Percentiles rank a stretch among this genome's conserved stretches.
Conservation (phyloP, 306 rosid species). For the Cicer arietinum region DNA sequence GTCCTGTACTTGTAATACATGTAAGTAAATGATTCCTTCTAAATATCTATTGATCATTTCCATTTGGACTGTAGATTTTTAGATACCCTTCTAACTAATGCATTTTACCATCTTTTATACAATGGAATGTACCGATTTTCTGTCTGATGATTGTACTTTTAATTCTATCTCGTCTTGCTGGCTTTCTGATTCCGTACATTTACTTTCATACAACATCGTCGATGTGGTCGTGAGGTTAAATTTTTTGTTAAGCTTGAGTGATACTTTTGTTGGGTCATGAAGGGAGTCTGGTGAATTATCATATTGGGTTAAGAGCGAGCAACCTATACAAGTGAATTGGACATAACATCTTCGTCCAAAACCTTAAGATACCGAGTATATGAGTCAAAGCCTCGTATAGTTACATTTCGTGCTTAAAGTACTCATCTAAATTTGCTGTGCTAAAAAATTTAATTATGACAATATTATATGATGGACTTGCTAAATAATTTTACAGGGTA, state of each 20-base stretch:
- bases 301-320: no score
- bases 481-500: slow-evolving; percentile 70
- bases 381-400: no score
- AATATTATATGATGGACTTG: slow-evolving; percentile 35
- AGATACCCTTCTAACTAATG: background rate
- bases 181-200: background rate
- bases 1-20: slow-evolving; percentile 97
- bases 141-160: background rate
- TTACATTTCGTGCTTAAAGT: background rate
- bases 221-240: background rate
- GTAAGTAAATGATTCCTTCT: slow-evolving; percentile 59
- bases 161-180: background rate
- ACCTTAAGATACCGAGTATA: no score
- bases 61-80: background rate
- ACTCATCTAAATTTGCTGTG: background rate
- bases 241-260: background rate
- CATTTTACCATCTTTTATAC: no score
- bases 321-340: no score
- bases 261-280: background rate
- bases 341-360: no score
- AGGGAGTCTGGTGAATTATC: no score
- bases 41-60: background rate
- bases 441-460: background rate
- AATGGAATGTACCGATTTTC: background rate
- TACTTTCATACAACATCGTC: background rate